Conservation (phyloP, 768 basidiomycete genomes). For the Boletus speciosus region DNA sequence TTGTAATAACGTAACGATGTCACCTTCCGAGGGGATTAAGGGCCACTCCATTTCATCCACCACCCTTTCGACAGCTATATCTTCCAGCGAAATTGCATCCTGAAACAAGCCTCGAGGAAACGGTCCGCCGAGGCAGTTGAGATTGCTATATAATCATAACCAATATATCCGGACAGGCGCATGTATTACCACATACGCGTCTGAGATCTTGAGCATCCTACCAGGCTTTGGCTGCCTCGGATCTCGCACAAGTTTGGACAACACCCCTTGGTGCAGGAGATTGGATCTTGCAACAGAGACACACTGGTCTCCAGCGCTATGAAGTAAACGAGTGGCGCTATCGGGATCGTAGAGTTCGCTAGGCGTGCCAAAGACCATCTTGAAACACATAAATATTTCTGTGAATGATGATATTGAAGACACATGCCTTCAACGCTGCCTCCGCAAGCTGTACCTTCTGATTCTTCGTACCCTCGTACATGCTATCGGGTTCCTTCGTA, state of each 20-base stretch:
- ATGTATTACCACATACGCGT: constrained; percentile 40
- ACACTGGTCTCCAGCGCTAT: constrained; percentile 50
- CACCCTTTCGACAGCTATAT: constrained; percentile 46
- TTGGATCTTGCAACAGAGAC: constrained; percentile 55
- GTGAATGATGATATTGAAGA: neutral
- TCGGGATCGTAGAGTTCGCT: constrained; percentile 63
- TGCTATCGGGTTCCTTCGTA: constrained; percentile 38
- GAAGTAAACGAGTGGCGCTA: constrained; percentile 55
- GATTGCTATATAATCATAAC: constrained; percentile 47
- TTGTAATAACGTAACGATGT: constrained; percentile 70
- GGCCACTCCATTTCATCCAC: constrained; percentile 75
- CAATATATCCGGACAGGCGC: neutral
- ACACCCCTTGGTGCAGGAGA: constrained; percentile 59
- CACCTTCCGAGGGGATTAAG: constrained; percentile 74
- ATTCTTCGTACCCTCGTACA: constrained; percentile 8
- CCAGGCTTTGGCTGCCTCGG: constrained; percentile 64
- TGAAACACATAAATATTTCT: constrained; percentile 1
- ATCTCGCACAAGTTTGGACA: constrained; percentile 66
- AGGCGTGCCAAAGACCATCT: constrained; percentile 81
- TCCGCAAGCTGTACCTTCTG: constrained; percentile 58
- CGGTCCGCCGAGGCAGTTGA: constrained; percentile 61
- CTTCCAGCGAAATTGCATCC: constrained; percentile 66
- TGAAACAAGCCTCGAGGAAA: constrained; percentile 63
- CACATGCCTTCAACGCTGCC: constrained; percentile 62
- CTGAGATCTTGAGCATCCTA: constrained; percentile 72